Base-by-base conservation (phyloP, 805 yeast genomes). In the Ogataea allantospora region DNA sequence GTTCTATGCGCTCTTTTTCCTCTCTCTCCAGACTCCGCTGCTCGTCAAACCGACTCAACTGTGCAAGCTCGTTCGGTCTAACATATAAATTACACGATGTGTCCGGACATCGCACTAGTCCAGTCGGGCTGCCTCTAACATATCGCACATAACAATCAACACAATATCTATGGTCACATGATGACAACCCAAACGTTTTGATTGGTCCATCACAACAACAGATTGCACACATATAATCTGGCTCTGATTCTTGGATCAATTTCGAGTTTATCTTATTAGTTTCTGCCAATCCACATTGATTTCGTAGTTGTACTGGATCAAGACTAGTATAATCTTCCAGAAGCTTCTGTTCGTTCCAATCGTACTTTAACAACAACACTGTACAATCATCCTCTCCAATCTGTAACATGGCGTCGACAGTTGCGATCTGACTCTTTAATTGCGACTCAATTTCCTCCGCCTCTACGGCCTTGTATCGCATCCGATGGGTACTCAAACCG, bases 141-240 rank as follows among this genome's bases (percentile, higher is more conserved):
- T 87, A 89, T 22, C 68, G 68, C 11, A 63, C 54, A 57, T 83
- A 89, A 58, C 99, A 91, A 9, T 63, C 65, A 2, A 66, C 49
- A 56, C 99, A 93, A 49, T 68, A 83, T 35, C 65, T 67, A 58
- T 91, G 96, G 7, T 70, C 71, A 59, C 98, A 93, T 11, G 69
- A 69, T 12, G 38, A 21, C 11, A 87, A 58, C 3, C 71, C 60
- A 50, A 78, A 85, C 2, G 65, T 60, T 7, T 42, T 35, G 21
- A 63, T 38, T 2, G 29, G 71, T 50, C 41, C 60, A 38, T 51
- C 53, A 12, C 44, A 83, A 57, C 87, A 85, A 60, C 96, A 89
- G n/a, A 89, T 79, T 11, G 60, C 51, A 56, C 96, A 88, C 18
- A 57, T 44, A 46, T 68, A 75, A 9, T 53, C 60, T 3, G 34